These are phyloP conservation scores for Phytopythium sindhum DNA, from an alignment of 352 stramenopile genomes.

Conservation along the genomic window DNA sequence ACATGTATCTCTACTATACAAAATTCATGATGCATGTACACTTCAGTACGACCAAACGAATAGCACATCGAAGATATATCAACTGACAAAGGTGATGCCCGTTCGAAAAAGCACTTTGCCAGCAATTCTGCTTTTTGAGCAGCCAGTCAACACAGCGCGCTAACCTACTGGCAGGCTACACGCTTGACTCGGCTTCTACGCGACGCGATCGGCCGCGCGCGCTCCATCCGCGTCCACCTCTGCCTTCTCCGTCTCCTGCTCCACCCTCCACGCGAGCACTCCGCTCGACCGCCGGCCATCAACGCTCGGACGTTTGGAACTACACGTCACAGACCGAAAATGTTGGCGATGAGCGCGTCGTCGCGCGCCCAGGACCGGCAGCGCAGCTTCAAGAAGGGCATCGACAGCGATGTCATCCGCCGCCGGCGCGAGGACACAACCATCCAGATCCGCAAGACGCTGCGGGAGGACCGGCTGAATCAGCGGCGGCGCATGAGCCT, in stretches of 20 bases:
- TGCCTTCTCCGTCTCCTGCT: neutral
- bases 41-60: too few relatives aligned
- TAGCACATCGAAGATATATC: too few relatives aligned
- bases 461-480: conserved; percentile 83
- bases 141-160: too few relatives aligned
- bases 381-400: conserved; percentile 87
- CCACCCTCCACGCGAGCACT: neutral
- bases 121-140: too few relatives aligned
- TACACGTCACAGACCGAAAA: neutral
- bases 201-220: too few relatives aligned
- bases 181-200: too few relatives aligned
- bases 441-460: conserved; percentile 86
- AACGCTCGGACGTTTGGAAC: neutral
- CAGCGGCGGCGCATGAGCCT: conserved; percentile 73
- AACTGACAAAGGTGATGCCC: too few relatives aligned
- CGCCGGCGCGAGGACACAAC: conserved; percentile 77
- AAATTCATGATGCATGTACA: too few relatives aligned
- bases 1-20: too few relatives aligned
- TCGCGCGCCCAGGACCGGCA: conserved; percentile 55
- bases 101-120: too few relatives aligned
- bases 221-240: too few relatives aligned
- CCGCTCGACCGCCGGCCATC: neutral
- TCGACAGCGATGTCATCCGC: conserved; percentile 74
- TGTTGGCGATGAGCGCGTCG: conserved; percentile 27
- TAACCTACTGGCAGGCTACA: too few relatives aligned